These are phyloP conservation scores for Fusarium setosum DNA, from an alignment of 2,329 filamentous ascomycete species.

Conservation along the genomic window DNA sequence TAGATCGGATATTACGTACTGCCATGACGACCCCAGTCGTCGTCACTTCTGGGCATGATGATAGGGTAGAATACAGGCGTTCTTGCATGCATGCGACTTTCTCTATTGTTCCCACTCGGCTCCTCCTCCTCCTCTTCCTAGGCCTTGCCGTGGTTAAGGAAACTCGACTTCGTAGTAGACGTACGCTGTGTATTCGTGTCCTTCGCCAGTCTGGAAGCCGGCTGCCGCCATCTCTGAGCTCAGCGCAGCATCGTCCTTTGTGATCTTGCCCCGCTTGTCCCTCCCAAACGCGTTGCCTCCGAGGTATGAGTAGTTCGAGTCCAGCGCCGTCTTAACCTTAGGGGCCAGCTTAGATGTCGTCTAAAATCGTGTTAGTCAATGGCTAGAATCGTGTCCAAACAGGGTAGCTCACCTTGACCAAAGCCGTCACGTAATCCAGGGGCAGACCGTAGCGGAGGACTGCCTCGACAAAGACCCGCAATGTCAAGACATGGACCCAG, in stretches of 20 bases:
- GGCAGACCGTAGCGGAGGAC: slow-evolving; percentile 96
- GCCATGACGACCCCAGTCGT: slow-evolving; percentile 36
- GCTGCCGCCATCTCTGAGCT: slow-evolving; percentile 87
- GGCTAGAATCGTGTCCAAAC: background rate
- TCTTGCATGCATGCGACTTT: slow-evolving; percentile 37
- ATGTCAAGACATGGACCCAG: slow-evolving; percentile 90
- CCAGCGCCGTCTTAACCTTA: slow-evolving; percentile 83
- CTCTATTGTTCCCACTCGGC: slow-evolving; percentile 21
- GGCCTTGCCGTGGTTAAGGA: slow-evolving; percentile 46
- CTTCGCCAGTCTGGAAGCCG: slow-evolving; percentile 74
- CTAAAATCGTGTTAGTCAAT: slow-evolving; percentile 56
- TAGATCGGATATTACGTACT: slow-evolving; percentile 45
- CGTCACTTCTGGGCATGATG: slow-evolving; percentile 36
- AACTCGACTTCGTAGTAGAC: slow-evolving; percentile 98
- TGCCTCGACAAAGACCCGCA: slow-evolving; percentile 96
- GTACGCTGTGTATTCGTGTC: slow-evolving; percentile 91
- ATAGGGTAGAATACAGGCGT: slow-evolving; percentile 46
- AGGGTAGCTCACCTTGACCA: slow-evolving; percentile 80
- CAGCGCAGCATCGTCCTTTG: slow-evolving; percentile 86
- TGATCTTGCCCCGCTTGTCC: slow-evolving; percentile 92
- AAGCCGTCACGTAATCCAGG: slow-evolving; percentile 85
- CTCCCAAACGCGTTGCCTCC: slow-evolving; percentile 93
- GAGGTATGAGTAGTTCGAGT: slow-evolving; percentile 88
- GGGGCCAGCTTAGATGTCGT: slow-evolving; percentile 84
- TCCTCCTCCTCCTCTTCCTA: background rate